These are phyloP conservation scores for Fusarium sp. DNA, from an alignment of 2,329 filamentous ascomycete genomes.

Conservation along the genomic window DNA sequence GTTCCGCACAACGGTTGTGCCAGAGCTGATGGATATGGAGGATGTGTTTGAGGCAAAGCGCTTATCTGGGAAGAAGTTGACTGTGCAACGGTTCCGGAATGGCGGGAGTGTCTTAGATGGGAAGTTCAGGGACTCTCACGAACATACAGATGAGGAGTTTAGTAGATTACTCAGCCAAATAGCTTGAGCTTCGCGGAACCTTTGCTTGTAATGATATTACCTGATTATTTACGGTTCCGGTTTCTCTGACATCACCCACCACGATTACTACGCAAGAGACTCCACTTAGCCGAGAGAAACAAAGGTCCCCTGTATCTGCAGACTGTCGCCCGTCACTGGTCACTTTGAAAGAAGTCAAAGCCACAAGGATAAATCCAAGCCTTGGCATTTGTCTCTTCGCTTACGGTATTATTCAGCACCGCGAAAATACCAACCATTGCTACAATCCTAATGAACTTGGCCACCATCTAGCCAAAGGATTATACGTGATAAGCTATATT, in stretches of 20 bases:
- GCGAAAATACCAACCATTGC: background rate
- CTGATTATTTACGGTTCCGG: background rate
- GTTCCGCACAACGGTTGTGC: slow-evolving; percentile 44
- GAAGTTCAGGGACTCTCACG: slow-evolving; percentile 12
- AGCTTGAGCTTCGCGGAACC: background rate
- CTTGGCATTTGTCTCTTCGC: background rate
- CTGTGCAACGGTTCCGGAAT: slow-evolving; percentile 40
- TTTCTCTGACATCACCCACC: background rate
- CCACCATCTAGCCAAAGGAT: background rate
- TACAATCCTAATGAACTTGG: slow-evolving; percentile 3
- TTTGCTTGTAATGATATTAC: too few species aligned
- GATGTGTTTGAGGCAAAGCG: slow-evolving; percentile 44
- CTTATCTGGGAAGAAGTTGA: slow-evolving; percentile 39
- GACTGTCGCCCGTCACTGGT: background rate
- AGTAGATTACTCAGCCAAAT: slow-evolving; percentile 33
- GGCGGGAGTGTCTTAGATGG: slow-evolving; percentile 19
- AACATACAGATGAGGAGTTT: slow-evolving; percentile 43
- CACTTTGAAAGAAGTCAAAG: background rate
- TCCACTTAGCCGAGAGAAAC: slow-evolving; percentile 24
- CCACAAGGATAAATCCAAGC: background rate
- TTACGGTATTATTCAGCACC: background rate
- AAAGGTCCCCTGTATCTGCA: slow-evolving; percentile 8
- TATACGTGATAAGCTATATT: slow-evolving; percentile 3
- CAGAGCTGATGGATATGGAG: slow-evolving; percentile 38
- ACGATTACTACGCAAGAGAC: background rate